Evolutionary conservation across 1,284 basidiomycete genomes (phyloP), one percentile per base, ranked within the genome.

Genomic region (Marasmius oreades): DNA sequence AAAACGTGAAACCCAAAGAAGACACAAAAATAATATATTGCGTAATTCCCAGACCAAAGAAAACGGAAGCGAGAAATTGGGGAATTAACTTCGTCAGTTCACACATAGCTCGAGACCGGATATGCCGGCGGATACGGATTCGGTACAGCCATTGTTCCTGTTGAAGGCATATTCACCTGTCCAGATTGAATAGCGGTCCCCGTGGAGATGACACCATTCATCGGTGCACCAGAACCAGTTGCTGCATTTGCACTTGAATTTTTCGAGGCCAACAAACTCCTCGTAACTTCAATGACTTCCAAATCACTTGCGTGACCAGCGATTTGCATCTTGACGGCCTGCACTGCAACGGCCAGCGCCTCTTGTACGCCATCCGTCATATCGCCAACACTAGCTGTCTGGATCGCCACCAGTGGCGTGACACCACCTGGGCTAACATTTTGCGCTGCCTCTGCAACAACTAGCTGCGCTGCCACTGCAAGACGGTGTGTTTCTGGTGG

Each of bases 381-480:
- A 10, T 61, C 55, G 18, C 51, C 56, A 20, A 63, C 60, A 18
- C 52, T 55, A n/a, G 62, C 62, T 16, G 54, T 50, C 37, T 55
- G 58, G 34, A 63, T 63, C 8, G 62, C 62, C 5, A 54, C 33
- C 3, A 50, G 31, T 33, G 55, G 52, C 33, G 58, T 58, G 34
- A 46, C 55, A 6, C 50, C 36, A 45, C 58, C 58, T 26, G 52
- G 26, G 18, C 37, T 55, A 52, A 37, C 56, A 5, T 16, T 34
- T 58, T 87, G 84, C 6, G 89, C 89, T 33, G 89, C 90, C 65
- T 88, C 85, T 46, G 90, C 77, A 43, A 92, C 89, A 51, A 92
- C 85, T 57, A 88, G 82, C 63, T 90, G 86, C 11, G 88, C 88
- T 5, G 89, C 89, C 8, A 82, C 83, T 6, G 87, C 88, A 47